These are phyloP conservation scores for Scheffersomyces illinoinensis DNA, from an alignment of 1,139 yeast species.

Conservation along the genomic window DNA sequence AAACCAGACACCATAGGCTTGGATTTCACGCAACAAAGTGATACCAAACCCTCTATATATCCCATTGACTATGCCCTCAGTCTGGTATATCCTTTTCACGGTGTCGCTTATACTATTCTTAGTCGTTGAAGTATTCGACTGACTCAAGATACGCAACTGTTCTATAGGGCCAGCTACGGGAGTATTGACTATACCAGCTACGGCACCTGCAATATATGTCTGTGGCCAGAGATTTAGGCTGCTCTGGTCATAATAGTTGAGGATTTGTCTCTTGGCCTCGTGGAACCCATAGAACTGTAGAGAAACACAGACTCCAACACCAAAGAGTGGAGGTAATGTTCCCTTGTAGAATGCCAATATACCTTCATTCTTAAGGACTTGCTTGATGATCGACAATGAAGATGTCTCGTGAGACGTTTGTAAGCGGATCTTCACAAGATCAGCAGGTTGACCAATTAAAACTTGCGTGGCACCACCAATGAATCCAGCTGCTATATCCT, in stretches of 20 bases:
- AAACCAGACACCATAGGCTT: slow-evolving; percentile 86
- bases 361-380: slow-evolving; percentile 63
- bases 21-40: slow-evolving; percentile 67
- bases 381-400: slow-evolving; percentile 51
- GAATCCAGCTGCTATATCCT: slow-evolving; percentile 58
- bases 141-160: slow-evolving; percentile 70
- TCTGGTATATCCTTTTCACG: slow-evolving; percentile 42
- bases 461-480: slow-evolving; percentile 67
- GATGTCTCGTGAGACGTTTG: slow-evolving; percentile 48
- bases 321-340: slow-evolving; percentile 47
- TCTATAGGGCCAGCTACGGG: slow-evolving; percentile 76
- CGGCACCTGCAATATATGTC: slow-evolving; percentile 71
- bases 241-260: slow-evolving; percentile 26
- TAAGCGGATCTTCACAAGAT: slow-evolving; percentile 63
- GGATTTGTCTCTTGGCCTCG: slow-evolving; percentile 66
- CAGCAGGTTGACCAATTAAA: slow-evolving; percentile 74
- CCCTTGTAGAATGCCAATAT: slow-evolving; percentile 58
- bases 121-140: slow-evolving; percentile 49
- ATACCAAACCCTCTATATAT: slow-evolving; percentile 61
- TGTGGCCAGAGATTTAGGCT: slow-evolving; percentile 58
- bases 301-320: slow-evolving; percentile 76
- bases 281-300: slow-evolving; percentile 77
- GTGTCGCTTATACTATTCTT: slow-evolving; percentile 44
- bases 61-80: slow-evolving; percentile 51
- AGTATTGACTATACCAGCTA: slow-evolving; percentile 76